Evolutionary conservation across 345 rosid species (phyloP).

Genomic region (Pugionium cornutum): DNA sequence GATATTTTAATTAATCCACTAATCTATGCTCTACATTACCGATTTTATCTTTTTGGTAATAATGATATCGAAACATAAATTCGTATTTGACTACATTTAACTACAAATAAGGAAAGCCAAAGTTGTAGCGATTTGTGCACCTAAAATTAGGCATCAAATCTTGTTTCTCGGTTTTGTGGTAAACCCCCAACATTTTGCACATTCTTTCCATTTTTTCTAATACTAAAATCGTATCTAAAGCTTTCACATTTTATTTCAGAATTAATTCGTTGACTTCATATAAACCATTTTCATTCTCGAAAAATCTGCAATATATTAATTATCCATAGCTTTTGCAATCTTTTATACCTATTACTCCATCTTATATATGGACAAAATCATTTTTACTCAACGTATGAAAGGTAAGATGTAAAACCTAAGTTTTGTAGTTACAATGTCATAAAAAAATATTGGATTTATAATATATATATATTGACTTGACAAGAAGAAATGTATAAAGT

Average conservation of each 20-base stretch:
- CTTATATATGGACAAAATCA: neutral
- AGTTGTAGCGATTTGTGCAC: conserved; percentile 12
- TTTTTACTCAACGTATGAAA: conserved; percentile 7
- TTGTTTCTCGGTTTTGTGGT: conserved; percentile 22
- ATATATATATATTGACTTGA: conserved; percentile 9
- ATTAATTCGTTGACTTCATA: no score
- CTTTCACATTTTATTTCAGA: no score
- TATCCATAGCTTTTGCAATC: neutral
- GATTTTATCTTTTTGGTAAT: no score
- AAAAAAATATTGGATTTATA: no score
- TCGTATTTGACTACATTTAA: conserved; percentile 13
- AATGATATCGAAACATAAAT: neutral
- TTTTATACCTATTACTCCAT: conserved; percentile 9
- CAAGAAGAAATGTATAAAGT: conserved; percentile 3
- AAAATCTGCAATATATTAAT: neutral
- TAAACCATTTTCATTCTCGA: no score
- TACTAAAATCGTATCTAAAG: neutral
- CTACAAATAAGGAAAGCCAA: neutral
- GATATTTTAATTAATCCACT: neutral
- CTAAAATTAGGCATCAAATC: conserved; percentile 30
- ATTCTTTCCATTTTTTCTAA: neutral
- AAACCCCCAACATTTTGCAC: conserved; percentile 32
- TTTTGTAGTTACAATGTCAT: conserved; percentile 2
- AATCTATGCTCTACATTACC: neutral
- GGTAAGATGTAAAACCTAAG: conserved; percentile 23